These are phyloP conservation scores for Gossypium rotundifolium DNA, from an alignment of 345 rosid species.

Conservation along the genomic window DNA sequence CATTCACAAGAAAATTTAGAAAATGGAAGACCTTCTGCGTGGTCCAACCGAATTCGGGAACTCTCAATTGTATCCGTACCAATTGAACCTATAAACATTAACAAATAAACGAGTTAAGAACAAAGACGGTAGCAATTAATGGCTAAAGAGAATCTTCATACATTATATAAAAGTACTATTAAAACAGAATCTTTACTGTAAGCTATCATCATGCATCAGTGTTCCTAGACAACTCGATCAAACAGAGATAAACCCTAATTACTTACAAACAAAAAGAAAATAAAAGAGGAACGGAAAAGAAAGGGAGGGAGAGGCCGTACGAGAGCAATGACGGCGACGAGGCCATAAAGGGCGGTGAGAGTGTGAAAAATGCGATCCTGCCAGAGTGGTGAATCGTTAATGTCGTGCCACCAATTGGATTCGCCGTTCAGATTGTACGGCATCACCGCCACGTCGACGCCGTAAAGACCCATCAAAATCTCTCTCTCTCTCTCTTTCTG, in stretches of 20 bases:
- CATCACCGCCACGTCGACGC: slow-evolving; percentile 26
- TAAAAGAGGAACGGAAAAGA: background rate
- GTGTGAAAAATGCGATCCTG: slow-evolving; percentile 77
- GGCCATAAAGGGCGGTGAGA: slow-evolving; percentile 58
- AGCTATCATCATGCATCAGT: background rate
- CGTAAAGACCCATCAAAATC: slow-evolving; percentile 25
- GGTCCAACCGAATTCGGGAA: slow-evolving; percentile 96
- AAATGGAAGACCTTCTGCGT: slow-evolving; percentile 94
- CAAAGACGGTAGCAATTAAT: background rate
- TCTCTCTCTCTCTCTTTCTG: background rate
- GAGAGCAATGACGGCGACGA: slow-evolving; percentile 66
- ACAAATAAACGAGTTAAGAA: background rate
- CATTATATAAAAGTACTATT: background rate
- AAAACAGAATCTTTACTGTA: background rate
- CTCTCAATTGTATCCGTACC: slow-evolving; percentile 78
- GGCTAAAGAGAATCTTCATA: background rate
- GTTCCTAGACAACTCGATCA: background rate
- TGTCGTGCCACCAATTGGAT: slow-evolving; percentile 63
- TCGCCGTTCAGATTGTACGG: slow-evolving; percentile 46
- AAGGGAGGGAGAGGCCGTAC: slow-evolving; percentile 25
- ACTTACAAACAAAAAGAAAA: background rate
- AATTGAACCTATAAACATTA: slow-evolving; percentile 58
- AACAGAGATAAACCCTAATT: background rate
- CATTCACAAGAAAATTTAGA: slow-evolving; percentile 86
- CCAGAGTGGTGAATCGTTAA: slow-evolving; percentile 63